phyloP scores from a whole-genome alignment of 768 basidiomycete species.

The Leccinum aurantiacum region DNA sequence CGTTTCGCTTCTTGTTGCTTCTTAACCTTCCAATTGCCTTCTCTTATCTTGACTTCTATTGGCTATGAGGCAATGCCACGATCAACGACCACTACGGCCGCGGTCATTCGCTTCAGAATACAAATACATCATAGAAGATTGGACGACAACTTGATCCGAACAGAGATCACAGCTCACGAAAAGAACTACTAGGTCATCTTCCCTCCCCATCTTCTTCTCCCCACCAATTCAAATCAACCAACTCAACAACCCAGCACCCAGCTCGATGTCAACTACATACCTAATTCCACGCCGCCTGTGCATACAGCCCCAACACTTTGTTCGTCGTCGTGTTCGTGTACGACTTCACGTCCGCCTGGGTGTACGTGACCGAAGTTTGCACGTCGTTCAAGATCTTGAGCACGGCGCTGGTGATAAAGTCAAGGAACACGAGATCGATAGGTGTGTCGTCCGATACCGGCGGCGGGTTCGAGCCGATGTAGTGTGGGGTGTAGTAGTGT shows the following conservation, averaged over 20 bases:
- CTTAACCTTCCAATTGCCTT: too few relatives aligned
- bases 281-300: constrained; percentile 37
- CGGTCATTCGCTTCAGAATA: too few relatives aligned
- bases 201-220: background rate
- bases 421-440: constrained; percentile 74
- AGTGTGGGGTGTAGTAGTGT: constrained; percentile 53
- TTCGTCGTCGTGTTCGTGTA: constrained; percentile 51
- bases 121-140: too few relatives aligned
- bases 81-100: too few relatives aligned
- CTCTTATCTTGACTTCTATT: background rate
- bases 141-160: too few relatives aligned
- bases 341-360: constrained; percentile 46
- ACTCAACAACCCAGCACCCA: background rate
- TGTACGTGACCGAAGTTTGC: constrained; percentile 51
- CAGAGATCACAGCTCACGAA: background rate
- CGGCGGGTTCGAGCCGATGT: constrained; percentile 57
- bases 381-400: constrained; percentile 55
- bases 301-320: constrained; percentile 41
- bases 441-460: constrained; percentile 45
- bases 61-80: too few relatives aligned
- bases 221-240: background rate
- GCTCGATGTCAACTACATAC: background rate
- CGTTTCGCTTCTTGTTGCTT: background rate
- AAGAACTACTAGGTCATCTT: background rate
- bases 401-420: constrained; percentile 60